Evolutionary conservation across 305 asterid genomes (phyloP), one percentile per base, ranked within the genome.

Genomic region (Fraxinus floribunda): DNA sequence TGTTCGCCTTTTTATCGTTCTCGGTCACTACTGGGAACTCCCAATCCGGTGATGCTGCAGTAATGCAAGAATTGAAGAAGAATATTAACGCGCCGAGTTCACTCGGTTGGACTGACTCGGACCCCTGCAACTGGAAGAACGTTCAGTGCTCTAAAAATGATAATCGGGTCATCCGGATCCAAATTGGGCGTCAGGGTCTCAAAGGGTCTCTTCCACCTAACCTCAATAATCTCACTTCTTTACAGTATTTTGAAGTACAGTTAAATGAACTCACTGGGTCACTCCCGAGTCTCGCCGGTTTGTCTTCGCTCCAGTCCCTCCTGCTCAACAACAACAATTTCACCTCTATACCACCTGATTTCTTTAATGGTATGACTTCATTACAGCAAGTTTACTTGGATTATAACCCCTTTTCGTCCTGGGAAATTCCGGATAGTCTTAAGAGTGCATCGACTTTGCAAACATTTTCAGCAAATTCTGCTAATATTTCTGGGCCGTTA

Each of bases 351-450:
- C 95, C 99, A 0, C 52, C 88, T 20, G 97, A 93, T 86, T 95
- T 95, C 89, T 95, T 95, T 85, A 20, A 87, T 36, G 99, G 98
- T 75, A 76, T 93, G 94, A 84, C 82, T 75, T 83, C 93, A 11
- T 82, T 95, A 75, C 81, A 80, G 39, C 55, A 8, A 36, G 94
- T 93, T 81, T 77, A 22, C 29, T 74, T 95, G 85, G 99, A 95
- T 86, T 52, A 83, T 64, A 95, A 95, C n/a, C 88, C 87, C 9
- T 91, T 95, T 66, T 66, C 83, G 2, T 38, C 95, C 0, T 95
- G 98, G 98, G 72, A 9, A 60, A 80, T 95, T 9, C 96, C 97
- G 5, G 90, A 82, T 4, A 83, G 89, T 57, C 79, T 95, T 20
- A 86, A 84, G 81, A 62, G 8, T 64, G 90, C 94, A 26, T 46